Evolutionary conservation across 208 protist genomes (phyloP).

Genomic region (Leptomonas seymouri): DNA sequence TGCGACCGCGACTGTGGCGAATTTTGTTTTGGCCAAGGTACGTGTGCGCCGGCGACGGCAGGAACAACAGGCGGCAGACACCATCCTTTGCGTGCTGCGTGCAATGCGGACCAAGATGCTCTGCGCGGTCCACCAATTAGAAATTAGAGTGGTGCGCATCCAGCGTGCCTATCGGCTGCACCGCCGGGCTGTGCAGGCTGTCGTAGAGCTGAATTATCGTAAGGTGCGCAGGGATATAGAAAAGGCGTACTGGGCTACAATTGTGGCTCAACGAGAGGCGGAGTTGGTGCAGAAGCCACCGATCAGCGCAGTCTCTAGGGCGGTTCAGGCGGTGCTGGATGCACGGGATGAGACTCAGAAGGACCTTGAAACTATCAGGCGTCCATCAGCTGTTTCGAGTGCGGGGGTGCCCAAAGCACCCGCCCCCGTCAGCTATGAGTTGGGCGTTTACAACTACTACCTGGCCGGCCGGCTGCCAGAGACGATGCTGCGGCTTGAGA

Average conservation of each 20-base stretch:
- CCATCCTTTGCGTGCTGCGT: conserved; percentile 20
- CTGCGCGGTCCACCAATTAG: conserved; percentile 15
- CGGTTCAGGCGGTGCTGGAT: conserved; percentile 14
- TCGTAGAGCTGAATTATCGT: conserved; percentile 63
- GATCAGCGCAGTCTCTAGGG: conserved; percentile 1
- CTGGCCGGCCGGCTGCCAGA: conserved; percentile 59
- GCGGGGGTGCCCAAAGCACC: not conserved
- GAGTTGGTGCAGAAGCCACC: conserved; percentile 31
- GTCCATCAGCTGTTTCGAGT: not conserved
- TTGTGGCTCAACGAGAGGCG: conserved; percentile 39
- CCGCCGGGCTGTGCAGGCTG: conserved; percentile 36
- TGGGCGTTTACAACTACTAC: conserved; percentile 58
- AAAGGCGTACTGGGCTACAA: conserved; percentile 52
- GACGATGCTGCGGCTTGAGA: conserved; percentile 51
- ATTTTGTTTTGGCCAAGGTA: conserved; percentile 18
- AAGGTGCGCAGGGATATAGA: conserved; percentile 52
- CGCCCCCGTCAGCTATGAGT: conserved; percentile 22
- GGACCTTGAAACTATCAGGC: not conserved
- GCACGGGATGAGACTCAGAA: conserved; percentile 9
- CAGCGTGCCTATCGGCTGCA: conserved; percentile 56
- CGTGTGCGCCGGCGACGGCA: conserved; percentile 10
- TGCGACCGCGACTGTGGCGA: conserved; percentile 15
- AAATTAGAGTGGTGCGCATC: conserved; percentile 32
- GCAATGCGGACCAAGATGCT: conserved; percentile 23
- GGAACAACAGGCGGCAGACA: conserved; percentile 11